phyloP scores from a whole-genome alignment of 208 protist species.

The Trypanosoma lewisi region DNA sequence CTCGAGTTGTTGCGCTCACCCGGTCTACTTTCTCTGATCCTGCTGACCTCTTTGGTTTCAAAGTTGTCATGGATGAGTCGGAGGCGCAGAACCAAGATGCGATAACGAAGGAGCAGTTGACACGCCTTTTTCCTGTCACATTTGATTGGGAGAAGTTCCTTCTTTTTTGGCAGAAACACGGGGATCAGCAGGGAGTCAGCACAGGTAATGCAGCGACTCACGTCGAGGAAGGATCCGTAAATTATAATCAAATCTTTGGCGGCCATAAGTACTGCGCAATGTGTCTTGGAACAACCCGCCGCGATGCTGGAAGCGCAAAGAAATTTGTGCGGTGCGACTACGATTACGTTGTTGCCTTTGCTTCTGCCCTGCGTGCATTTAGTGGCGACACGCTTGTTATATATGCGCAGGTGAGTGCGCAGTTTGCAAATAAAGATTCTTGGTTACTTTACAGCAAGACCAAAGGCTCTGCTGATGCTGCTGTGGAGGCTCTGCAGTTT shows the following conservation, averaged over 20 bases:
- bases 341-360: slow-evolving; percentile 71
- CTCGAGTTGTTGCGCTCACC: slow-evolving; percentile 65
- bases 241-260: slow-evolving; percentile 47
- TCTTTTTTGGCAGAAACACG: slow-evolving; percentile 28
- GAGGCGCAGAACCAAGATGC: slow-evolving; percentile 2
- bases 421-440: slow-evolving; percentile 43
- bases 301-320: slow-evolving; percentile 67
- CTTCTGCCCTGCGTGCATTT: slow-evolving; percentile 51
- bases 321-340: slow-evolving; percentile 70
- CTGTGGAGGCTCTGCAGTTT: slow-evolving; percentile 45
- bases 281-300: slow-evolving; percentile 79
- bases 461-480: slow-evolving; percentile 61
- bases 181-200: background rate
- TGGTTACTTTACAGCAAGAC: slow-evolving; percentile 72
- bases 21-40: slow-evolving; percentile 32
- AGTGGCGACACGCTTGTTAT: slow-evolving; percentile 36
- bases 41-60: slow-evolving; percentile 40
- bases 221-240: background rate
- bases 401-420: slow-evolving; percentile 54
- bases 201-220: background rate
- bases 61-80: background rate
- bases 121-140: slow-evolving; percentile 36
- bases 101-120: slow-evolving; percentile 29
- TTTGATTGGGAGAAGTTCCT: slow-evolving; percentile 69
- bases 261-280: slow-evolving; percentile 65